Evolutionary conservation across 1,139 yeast species (phyloP).

Genomic region (Debaryomyces nepalensis): DNA sequence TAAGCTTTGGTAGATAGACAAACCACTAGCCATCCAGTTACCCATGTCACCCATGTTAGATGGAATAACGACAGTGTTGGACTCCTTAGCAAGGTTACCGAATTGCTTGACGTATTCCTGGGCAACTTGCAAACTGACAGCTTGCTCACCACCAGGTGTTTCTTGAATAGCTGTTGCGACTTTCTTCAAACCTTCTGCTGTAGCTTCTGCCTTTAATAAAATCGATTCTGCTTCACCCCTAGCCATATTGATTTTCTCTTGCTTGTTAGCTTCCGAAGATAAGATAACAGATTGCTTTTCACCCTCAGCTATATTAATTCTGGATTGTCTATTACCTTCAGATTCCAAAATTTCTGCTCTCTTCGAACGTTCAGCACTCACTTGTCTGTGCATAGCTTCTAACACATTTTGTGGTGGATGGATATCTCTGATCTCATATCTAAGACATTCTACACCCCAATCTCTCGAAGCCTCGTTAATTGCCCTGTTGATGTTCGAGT

Average conservation of each 20-base stretch:
- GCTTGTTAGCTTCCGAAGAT: slow-evolving; percentile 70
- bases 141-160: slow-evolving; percentile 74
- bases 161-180: slow-evolving; percentile 69
- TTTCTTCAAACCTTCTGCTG: slow-evolving; percentile 68
- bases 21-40: slow-evolving; percentile 74
- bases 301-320: slow-evolving; percentile 84
- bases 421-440: slow-evolving; percentile 87
- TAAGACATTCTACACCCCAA: slow-evolving; percentile 86
- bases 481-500: slow-evolving; percentile 73
- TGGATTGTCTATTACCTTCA: slow-evolving; percentile 80
- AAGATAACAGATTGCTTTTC: slow-evolving; percentile 69
- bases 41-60: slow-evolving; percentile 77
- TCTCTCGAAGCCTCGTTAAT: slow-evolving; percentile 83
- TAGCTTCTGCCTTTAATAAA: slow-evolving; percentile 71
- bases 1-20: slow-evolving; percentile 70
- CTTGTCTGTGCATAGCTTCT: slow-evolving; percentile 91
- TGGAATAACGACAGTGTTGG: slow-evolving; percentile 79
- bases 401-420: slow-evolving; percentile 88
- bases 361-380: slow-evolving; percentile 82
- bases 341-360: slow-evolving; percentile 86
- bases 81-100: slow-evolving; percentile 80
- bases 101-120: slow-evolving; percentile 84
- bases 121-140: slow-evolving; percentile 79
- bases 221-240: slow-evolving; percentile 74
- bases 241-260: slow-evolving; percentile 67